Base-by-base conservation (phyloP, 805 yeast genomes). In the Wilhelminamyces savonicus region DNA sequence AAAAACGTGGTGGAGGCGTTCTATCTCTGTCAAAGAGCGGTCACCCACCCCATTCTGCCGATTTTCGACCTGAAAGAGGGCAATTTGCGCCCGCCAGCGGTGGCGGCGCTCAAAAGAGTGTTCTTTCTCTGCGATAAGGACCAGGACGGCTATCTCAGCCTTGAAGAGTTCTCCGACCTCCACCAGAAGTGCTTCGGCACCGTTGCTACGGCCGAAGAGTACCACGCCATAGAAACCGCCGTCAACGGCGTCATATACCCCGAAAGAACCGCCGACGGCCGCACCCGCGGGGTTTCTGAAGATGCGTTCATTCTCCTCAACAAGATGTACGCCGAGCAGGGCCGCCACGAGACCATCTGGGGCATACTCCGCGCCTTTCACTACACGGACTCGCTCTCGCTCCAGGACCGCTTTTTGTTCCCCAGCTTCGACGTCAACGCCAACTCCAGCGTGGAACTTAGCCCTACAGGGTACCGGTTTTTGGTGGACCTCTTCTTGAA, bases 301-400 rank as follows among this genome's bases (percentile, higher is more conserved):
- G 75, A 72, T 26, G 97, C 94, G 0, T 92, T 92, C 46, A 56
- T 92, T 3, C 59, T 76, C 1, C 60, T 92, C 30, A 87, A 85
- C 54, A 82, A 80, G 47, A 56, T 84, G 16, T 92, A 82, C 52
- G 94, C 94, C 1, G 94, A 86, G 42, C 74, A 75, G 21, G 99
- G 98, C 0, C 65, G 97, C 19, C 97, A 92, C 52, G 99, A 92
- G 51, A 92, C 97, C 0, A 81, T 86, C 0, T 92, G 99, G 99
- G 95, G 95, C 0, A 85, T 92, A 13, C 52, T 92, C 16, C 56
- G 99, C 30, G 72, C 87, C 0, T 92, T 84, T 53, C 83, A 85
- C 48, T 92, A 92, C 48, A 90, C 97, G 0, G 92, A 92, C 48
- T 87, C 97, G 0, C 62, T 92, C 4, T 85, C 96, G 1, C 66